Percentiles rank a stretch among this genome's conserved stretches.
phyloP scores from a whole-genome alignment of 2,329 filamentous ascomycete genomes.

The Aureobasidium pullulans region DNA sequence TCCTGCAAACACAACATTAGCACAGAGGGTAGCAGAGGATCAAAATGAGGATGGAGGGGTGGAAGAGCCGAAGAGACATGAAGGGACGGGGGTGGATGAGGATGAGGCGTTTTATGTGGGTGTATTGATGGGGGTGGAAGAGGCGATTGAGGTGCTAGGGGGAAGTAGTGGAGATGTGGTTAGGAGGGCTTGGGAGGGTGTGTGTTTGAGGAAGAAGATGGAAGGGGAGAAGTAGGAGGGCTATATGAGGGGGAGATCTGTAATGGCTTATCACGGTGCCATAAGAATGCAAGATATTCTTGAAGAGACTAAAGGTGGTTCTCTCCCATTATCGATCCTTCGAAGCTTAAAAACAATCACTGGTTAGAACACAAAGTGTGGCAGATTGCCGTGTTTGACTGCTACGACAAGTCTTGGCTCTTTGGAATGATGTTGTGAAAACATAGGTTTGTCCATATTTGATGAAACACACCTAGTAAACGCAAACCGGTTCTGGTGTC shows the following conservation, averaged over 20 bases:
- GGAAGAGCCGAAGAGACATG: slow-evolving; percentile 40
- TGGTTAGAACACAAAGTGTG: too few species aligned
- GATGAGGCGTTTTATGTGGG: slow-evolving; percentile 40
- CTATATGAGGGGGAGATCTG: not conserved
- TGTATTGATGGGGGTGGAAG: slow-evolving; percentile 35
- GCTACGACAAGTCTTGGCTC: too few species aligned
- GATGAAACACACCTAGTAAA: too few species aligned
- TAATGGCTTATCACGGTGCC: too few species aligned
- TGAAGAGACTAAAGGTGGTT: too few species aligned
- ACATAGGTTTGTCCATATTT: not conserved
- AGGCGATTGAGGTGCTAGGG: slow-evolving; percentile 34
- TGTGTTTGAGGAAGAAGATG: slow-evolving; percentile 31
- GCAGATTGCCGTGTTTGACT: too few species aligned
- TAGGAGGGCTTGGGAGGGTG: slow-evolving; percentile 36
- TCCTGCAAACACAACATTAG: slow-evolving; percentile 29
- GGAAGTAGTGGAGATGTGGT: slow-evolving; percentile 40
- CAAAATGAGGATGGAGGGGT: slow-evolving; percentile 29
- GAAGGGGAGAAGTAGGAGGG: slow-evolving; percentile 17
- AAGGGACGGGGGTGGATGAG: slow-evolving; percentile 42
- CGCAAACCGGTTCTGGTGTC: too few species aligned
- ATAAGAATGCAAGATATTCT: too few species aligned
- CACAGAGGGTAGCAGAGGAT: slow-evolving; percentile 33
- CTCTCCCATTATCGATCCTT: too few species aligned
- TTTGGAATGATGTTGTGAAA: too few species aligned
- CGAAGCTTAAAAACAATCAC: too few species aligned